Base-by-base conservation (phyloP, 257 asterid genomes). In the Asclepias syriaca region DNA sequence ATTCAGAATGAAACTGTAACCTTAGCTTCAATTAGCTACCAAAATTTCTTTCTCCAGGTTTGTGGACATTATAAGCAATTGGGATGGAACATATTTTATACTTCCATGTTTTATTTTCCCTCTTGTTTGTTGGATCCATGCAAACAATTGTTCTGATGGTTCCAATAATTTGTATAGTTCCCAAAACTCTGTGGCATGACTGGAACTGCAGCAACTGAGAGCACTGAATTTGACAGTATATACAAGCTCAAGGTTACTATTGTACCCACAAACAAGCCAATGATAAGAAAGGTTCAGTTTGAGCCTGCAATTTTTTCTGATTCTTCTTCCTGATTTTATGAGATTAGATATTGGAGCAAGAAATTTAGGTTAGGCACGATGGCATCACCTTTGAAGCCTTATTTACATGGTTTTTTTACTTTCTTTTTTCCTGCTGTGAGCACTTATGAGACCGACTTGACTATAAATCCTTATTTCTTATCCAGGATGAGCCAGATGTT, bases 111-210 rank as follows among this genome's bases (percentile, higher is more conserved):
- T 77, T 22, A 32, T 72, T 64, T 77, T 67, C 57, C 48, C 75
- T 40, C 11, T 77, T 53, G 32, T 14, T 68, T 2, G 3, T 11
- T 22, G 24, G 61, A 54, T 68, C 61, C 45, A 54, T 8, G 39
- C 68, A 53, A 70, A 68, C 71, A 39, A 55, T 73, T 69, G 69
- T 81, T 72, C 81, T 73, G 66, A 74, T 83, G 78, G 70, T 64
- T 81, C 72, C 65, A 46, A 72, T 84, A 72, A 72, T 72, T 73
- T 71, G 34, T 84, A 76, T 81, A 91, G 99, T 95, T 95, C 75
- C 99, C 97, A 55, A 95, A 95, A 86, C 99, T 95, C 65, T 95
- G 99, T 74, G 99, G 99, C 81, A 95, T 95, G 99, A 95, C 99
- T 74, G 99, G 99, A 65, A 95, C 99, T 78, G 99, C 98, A 77